Conservation (phyloP, 2,329 filamentous ascomycete species). For the Lasiodiplodia citricola region DNA sequence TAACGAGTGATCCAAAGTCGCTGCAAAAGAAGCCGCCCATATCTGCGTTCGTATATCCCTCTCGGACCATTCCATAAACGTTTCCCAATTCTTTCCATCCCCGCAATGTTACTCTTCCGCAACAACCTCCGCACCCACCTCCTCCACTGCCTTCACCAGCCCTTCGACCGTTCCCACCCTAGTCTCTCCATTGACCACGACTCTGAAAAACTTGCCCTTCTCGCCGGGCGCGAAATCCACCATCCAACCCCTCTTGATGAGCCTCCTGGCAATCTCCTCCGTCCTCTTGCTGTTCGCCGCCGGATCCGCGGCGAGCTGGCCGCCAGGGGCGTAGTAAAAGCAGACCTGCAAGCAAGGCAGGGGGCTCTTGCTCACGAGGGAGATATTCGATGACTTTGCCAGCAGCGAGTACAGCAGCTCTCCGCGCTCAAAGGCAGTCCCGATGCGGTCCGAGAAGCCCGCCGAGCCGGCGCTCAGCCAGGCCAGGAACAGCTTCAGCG, state of each 20-base stretch:
- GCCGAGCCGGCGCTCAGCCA: constrained; percentile 87
- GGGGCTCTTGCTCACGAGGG: constrained; percentile 71
- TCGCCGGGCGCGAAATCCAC: constrained; percentile 69
- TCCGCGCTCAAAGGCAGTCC: constrained; percentile 75
- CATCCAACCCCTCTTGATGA: constrained; percentile 70
- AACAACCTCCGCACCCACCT: constrained; percentile 43
- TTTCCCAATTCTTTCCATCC: not conserved
- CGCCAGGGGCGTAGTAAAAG: constrained; percentile 79
- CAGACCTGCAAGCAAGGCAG: constrained; percentile 92
- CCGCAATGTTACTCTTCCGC: not conserved
- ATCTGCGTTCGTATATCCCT: not conserved
- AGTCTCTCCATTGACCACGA: constrained; percentile 70
- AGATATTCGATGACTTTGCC: constrained; percentile 62
- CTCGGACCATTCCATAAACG: not conserved
- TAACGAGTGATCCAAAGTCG: not conserved
- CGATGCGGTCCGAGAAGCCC: constrained; percentile 69
- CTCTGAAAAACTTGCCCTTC: constrained; percentile 69
- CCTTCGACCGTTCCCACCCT: constrained; percentile 65
- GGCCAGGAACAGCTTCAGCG: constrained; percentile 82
- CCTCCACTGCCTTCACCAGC: constrained; percentile 65
- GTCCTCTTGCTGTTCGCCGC: constrained; percentile 62
- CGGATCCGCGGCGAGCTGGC: constrained; percentile 52
- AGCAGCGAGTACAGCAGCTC: constrained; percentile 69
- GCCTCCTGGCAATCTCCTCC: constrained; percentile 56
- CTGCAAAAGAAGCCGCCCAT: not conserved